Percentiles rank a stretch among this genome's conserved stretches.
Conservation (phyloP, 2,329 filamentous ascomycete species). For the Chrysoporthe deuterocubensis region DNA sequence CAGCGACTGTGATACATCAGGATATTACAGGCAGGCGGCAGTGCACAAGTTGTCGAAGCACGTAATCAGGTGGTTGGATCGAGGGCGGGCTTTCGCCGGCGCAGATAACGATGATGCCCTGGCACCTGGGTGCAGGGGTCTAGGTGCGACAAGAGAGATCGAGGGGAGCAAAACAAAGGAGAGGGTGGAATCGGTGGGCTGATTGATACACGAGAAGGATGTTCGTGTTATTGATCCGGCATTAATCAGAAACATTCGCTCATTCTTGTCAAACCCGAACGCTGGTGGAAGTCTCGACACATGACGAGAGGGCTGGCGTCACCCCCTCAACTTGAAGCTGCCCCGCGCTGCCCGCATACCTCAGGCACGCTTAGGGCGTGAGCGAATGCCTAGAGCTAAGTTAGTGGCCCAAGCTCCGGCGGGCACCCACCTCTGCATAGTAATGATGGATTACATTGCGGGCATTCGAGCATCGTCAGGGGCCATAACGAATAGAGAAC, state of each 20-base stretch:
- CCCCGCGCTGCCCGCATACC: neutral
- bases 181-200: neutral
- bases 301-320: conserved; percentile 8
- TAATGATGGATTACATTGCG: neutral
- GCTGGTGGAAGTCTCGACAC: neutral
- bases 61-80: neutral
- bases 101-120: conserved; percentile 13
- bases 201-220: no score
- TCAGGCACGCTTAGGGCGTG: neutral
- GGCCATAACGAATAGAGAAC: neutral
- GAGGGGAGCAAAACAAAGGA: neutral
- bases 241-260: neutral
- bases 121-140: neutral
- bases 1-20: conserved; percentile 10
- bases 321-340: neutral
- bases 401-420: conserved; percentile 3
- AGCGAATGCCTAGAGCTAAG: neutral
- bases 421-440: neutral
- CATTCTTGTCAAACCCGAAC: neutral
- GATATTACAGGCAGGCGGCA: conserved; percentile 8
- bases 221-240: neutral
- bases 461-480: neutral
- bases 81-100: neutral
- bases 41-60: neutral
- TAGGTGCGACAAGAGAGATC: conserved; percentile 2